Base-by-base conservation (phyloP, 495 filamentous ascomycete species). In the Podospora didyma region DNA sequence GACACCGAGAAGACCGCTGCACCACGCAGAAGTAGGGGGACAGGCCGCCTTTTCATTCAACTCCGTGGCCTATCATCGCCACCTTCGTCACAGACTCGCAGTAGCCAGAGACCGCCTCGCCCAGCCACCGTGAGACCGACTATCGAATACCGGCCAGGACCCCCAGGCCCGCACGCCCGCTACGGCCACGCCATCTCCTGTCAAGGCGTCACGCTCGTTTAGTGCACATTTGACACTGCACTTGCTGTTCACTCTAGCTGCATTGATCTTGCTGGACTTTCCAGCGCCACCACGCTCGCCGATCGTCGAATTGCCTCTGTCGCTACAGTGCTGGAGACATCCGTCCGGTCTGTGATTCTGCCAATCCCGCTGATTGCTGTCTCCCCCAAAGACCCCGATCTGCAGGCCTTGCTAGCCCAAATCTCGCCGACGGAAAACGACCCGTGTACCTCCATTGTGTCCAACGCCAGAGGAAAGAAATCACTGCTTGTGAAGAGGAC, bases 151-250 rank as follows among this genome's bases (percentile, higher is more conserved):
- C 45, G 44, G 56, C 39, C 39, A 31, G 46, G 23, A 59, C 59
- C 54, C 56, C 56, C 42, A 31, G 46, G 23, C 57, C 59, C 54
- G 53, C 56, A 44, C 52, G 46, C 35, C 49, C 58, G 60, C 47
- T 55, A 53, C 59, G 49, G 54, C 50, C 52, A 45, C 54, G 39
- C 39, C 28, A 45, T 42, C 7, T 35, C 53, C 58, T 44, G 31
- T 47, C 53, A 24, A 37, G 58, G 53, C 63, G 44, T 64, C 61
- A 61, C 61, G 61, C 54, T 62, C 56, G 54, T 58, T 64, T 60
- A 49, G 46, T 53, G 46, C 44, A 50, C 54, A 26, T 44, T 59
- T 49, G 35, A 39, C 51, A 45, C 48, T 21, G 35, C 34, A 21
- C 37, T 34, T 39, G 23, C 49, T 57, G 48, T 48, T 57, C 42